These are phyloP conservation scores for Vigna unguiculata DNA, from an alignment of 306 rosid genomes.

Conservation along the genomic window DNA sequence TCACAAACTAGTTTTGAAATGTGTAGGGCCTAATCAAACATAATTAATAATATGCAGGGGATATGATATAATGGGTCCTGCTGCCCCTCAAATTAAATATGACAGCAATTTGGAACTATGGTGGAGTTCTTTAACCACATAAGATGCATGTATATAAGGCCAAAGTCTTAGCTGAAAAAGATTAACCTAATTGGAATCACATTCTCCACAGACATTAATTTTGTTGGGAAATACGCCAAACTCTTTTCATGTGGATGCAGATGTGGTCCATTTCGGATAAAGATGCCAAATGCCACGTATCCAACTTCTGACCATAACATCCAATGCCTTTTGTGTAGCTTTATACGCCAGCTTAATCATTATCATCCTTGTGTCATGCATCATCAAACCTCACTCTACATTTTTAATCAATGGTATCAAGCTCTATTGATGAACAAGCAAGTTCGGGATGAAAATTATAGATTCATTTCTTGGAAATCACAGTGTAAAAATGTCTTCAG, in stretches of 20 bases:
- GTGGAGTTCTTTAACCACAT: slow-evolving; percentile 42
- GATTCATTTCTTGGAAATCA: background rate
- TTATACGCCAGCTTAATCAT: slow-evolving; percentile 39
- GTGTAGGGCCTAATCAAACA: slow-evolving; percentile 39
- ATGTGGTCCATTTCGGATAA: slow-evolving; percentile 50
- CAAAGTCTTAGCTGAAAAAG: slow-evolving; percentile 46
- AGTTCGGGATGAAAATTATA: background rate
- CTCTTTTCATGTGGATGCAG: slow-evolving; percentile 10
- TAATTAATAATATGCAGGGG: background rate
- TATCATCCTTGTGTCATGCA: slow-evolving; percentile 19
- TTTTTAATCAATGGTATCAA: slow-evolving; percentile 15
- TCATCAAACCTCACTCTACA: slow-evolving; percentile 13
- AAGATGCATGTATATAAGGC: slow-evolving; percentile 46
- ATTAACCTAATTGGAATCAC: slow-evolving; percentile 59
- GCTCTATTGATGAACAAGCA: background rate
- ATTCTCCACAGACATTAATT: slow-evolving; percentile 62
- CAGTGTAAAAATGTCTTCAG: background rate
- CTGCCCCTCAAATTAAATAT: slow-evolving; percentile 23
- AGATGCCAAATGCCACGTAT: slow-evolving; percentile 53
- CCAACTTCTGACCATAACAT: slow-evolving; percentile 50
- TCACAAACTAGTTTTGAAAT: slow-evolving; percentile 17
- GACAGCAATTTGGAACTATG: slow-evolving; percentile 24
- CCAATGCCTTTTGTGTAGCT: slow-evolving; percentile 42
- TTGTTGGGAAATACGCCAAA: slow-evolving; percentile 45
- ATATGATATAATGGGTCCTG: slow-evolving; percentile 8